A percentile compares a stretch with the other conserved stretches of the same genome.
phyloP scores from a whole-genome alignment of 768 basidiomycete genomes.

The Leccinum rimulosum region DNA sequence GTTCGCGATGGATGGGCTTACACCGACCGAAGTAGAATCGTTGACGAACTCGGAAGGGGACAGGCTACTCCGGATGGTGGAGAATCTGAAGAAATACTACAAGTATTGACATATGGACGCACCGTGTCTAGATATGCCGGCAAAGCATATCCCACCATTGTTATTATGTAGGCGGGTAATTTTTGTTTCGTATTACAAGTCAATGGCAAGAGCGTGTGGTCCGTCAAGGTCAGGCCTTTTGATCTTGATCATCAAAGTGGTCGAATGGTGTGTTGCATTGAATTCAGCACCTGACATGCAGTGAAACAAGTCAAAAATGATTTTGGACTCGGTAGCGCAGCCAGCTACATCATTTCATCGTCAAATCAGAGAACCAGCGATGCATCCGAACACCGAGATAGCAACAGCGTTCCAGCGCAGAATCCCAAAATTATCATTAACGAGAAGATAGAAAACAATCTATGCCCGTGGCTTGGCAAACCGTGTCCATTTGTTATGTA shows the following conservation, averaged over 20 bases:
- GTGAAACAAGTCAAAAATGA: too few relatives aligned
- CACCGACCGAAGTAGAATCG: conserved; percentile 6
- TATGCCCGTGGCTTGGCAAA: neutral
- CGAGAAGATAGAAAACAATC: neutral
- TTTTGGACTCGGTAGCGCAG: too few relatives aligned
- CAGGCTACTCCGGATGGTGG: conserved; percentile 13
- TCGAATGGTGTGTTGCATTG: too few relatives aligned
- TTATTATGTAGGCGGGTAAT: too few relatives aligned
- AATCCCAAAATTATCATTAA: neutral
- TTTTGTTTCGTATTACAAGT: too few relatives aligned
- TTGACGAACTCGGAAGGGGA: conserved; percentile 11
- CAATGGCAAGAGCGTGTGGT: too few relatives aligned
- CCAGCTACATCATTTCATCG: too few relatives aligned
- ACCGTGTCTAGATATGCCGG: neutral
- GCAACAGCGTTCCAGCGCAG: neutral
- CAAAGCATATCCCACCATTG: neutral
- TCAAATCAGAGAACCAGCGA: too few relatives aligned
- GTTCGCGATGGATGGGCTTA: conserved; percentile 13
- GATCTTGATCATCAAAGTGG: too few relatives aligned
- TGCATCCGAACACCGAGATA: neutral
- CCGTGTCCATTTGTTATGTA: neutral
- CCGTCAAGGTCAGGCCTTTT: too few relatives aligned
- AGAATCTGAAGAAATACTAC: conserved; percentile 17
- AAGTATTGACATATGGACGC: neutral
- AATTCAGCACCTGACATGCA: too few relatives aligned